Evolutionary conservation across 305 asterid genomes (phyloP).

Genomic region (Solanum hybrid): DNA sequence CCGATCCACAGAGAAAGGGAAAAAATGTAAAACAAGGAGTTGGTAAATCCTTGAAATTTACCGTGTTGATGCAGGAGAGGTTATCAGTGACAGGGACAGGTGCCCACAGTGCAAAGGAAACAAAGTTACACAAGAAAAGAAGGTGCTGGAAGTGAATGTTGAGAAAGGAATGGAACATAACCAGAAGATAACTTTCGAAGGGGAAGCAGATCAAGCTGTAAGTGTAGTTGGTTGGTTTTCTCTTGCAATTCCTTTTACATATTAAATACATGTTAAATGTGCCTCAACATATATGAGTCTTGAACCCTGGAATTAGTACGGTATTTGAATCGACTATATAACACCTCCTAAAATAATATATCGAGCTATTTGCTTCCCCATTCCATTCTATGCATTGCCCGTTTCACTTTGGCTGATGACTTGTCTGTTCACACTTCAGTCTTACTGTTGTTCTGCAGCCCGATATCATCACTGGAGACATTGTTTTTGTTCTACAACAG

Average conservation of each 20-base stretch:
- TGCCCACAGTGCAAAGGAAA: constrained; percentile 56
- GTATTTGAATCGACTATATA: background rate
- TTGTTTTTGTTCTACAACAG: constrained; percentile 45
- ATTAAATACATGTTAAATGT: background rate
- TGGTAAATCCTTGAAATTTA: background rate
- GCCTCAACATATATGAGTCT: background rate
- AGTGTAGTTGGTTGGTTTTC: constrained; percentile 6
- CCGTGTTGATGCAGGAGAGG: constrained; percentile 31
- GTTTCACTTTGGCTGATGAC: background rate
- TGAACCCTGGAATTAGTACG: background rate
- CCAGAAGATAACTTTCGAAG: constrained; percentile 43
- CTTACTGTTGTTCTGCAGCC: constrained; percentile 35
- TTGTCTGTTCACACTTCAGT: background rate
- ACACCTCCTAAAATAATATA: background rate
- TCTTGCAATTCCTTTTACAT: background rate
- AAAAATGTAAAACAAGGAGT: background rate
- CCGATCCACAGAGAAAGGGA: background rate
- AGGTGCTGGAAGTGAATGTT: constrained; percentile 45
- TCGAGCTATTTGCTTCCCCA: background rate
- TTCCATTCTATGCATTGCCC: background rate
- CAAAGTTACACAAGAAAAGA: constrained; percentile 42
- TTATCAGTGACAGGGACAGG: constrained; percentile 40
- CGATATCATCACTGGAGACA: constrained; percentile 47
- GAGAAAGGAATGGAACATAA: constrained; percentile 62
- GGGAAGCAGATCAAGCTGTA: constrained; percentile 65